Evolutionary conservation across 192 early-diverging fungal species (phyloP).

Genomic region (Jimgerdemannia flammicorona): DNA sequence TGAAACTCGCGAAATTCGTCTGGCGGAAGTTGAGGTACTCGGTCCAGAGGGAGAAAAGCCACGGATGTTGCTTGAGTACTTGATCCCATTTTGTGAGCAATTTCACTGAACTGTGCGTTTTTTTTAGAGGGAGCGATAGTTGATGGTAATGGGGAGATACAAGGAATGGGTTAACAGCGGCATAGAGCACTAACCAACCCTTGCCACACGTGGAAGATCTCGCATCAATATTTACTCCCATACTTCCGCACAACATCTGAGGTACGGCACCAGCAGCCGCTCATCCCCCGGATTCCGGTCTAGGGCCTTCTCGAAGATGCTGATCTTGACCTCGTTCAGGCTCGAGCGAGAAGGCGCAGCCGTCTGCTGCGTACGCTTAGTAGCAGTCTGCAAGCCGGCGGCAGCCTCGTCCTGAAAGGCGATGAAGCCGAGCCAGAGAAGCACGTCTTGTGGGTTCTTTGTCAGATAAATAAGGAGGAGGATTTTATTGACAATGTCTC

Average conservation of each 20-base stretch:
- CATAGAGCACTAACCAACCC: neutral
- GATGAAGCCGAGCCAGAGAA: conserved; percentile 49
- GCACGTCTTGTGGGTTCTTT: conserved; percentile 39
- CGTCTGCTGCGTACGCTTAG: neutral
- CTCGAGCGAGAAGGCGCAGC: conserved; percentile 16
- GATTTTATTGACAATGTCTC: neutral
- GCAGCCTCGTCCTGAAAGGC: conserved; percentile 45
- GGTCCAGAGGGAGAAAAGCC: conserved; percentile 48
- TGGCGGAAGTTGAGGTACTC: conserved; percentile 54
- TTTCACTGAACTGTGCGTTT: conserved; percentile 19
- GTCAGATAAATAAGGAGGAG: neutral
- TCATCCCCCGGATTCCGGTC: conserved; percentile 44
- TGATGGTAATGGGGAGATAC: neutral
- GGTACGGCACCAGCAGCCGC: conserved; percentile 36
- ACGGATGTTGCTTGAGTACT: conserved; percentile 24
- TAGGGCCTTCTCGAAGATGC: conserved; percentile 52
- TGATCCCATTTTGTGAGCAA: conserved; percentile 50
- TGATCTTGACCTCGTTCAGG: conserved; percentile 46
- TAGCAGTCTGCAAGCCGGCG: conserved; percentile 7
- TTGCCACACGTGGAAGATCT: neutral
- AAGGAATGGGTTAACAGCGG: neutral
- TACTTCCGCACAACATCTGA: conserved; percentile 39
- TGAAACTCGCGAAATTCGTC: conserved; percentile 48
- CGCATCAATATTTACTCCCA: conserved; percentile 31
- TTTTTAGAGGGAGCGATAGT: neutral